Conservation (phyloP, 2,329 filamentous ascomycete genomes). For the Pseudogymnoascus sp. region DNA sequence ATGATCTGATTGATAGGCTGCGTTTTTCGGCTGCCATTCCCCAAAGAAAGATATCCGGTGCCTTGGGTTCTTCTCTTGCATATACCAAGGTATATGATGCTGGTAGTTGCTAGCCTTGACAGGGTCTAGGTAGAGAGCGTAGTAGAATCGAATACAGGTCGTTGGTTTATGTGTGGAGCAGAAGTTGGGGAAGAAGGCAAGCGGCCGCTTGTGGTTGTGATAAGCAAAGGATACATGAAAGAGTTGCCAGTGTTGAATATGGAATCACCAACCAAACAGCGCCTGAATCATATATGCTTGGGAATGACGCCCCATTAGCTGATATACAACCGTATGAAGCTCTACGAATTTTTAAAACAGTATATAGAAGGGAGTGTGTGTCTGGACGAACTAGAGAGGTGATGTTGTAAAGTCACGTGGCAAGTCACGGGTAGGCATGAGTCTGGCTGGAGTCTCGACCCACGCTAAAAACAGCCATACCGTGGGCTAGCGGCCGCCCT, state of each 20-base stretch:
- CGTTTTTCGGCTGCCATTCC: not conserved
- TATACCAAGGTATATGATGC: not conserved
- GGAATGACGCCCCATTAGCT: not conserved
- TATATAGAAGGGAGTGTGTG: not conserved
- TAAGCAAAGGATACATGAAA: not conserved
- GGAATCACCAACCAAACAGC: not conserved
- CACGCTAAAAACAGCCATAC: not conserved
- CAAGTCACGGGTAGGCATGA: not conserved
- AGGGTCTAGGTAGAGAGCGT: slow-evolving; percentile 6
- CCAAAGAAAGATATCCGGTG: not conserved
- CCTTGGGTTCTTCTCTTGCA: not conserved
- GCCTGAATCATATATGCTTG: not conserved
- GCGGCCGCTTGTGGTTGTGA: slow-evolving; percentile 5
- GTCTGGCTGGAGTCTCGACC: not conserved
- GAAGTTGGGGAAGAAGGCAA: not conserved
- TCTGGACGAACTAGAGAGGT: not conserved
- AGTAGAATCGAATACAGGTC: not conserved
- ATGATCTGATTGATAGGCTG: not conserved
- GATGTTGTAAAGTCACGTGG: not conserved
- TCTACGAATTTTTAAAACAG: not conserved
- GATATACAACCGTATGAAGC: not conserved
- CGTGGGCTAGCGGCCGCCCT: not conserved
- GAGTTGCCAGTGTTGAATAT: not conserved
- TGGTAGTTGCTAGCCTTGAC: not conserved
- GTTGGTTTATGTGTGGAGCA: not conserved